Evolutionary conservation across 2,329 filamentous ascomycete species (phyloP), one percentile per base, ranked within the genome.

Genomic region (Colletotrichum ledebouriae): DNA sequence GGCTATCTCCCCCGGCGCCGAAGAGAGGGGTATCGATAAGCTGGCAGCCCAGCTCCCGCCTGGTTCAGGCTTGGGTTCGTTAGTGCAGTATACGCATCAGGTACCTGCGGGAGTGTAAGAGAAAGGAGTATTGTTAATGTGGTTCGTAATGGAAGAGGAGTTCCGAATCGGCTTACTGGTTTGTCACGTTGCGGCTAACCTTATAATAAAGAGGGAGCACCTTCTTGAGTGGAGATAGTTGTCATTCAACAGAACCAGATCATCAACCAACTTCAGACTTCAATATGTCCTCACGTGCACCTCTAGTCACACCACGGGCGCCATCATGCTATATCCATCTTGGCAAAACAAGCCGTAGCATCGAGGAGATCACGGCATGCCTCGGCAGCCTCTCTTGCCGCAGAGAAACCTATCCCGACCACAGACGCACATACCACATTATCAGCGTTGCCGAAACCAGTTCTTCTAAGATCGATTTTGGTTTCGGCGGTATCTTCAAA

Each of bases 11-110:
- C 63, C 63, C 57, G 57, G 63, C 63, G 57, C 55, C 55, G 12
- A 44, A 15, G 49, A n/a, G 57, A 41, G 57, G 63, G 63, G 63
- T 66, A 66, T 66, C 63, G 63, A 66, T 66, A 66, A 66, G 63
- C 57, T 66, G 57, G 57, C 47, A 41, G 20, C 49, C n/a, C 53
- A 56, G 47, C 33, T 44, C 20, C 49, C 41, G 42, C 33, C 33
- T 64, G 37, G 37, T 34, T 34, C 46, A 42, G 47, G 59, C 59
- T 66, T 41, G 57, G 33, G 63, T 61, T 66, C 55, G 49, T 49
- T 33, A 22, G 22, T 3, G 5, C 39, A 53, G 57, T 34, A 13
- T 55, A 53, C 57, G 49, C 63, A 47, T 66, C 42, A 39, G 63
- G 20, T 44, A 56, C 17, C 42, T 46, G 13, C 39, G 33, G 29